A percentile compares a stretch with the other conserved stretches of the same genome.
Evolutionary conservation across 768 basidiomycete genomes (phyloP).

Genomic region (Lentinula boryana): DNA sequence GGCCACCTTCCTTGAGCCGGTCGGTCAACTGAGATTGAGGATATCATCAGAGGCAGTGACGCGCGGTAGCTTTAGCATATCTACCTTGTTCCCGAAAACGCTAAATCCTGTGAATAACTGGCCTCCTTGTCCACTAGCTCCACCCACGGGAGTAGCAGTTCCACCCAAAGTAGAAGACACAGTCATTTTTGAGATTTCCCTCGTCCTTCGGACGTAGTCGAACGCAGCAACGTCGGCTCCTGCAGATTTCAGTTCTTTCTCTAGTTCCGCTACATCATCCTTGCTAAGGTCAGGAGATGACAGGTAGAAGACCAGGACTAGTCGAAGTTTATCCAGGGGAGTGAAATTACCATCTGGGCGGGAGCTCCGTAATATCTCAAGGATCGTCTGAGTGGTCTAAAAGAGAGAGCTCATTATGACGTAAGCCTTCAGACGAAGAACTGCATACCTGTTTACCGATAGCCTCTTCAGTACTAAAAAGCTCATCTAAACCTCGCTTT

Average conservation of each 20-base stretch:
- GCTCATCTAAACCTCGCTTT: conserved; percentile 87
- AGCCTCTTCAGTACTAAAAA: conserved; percentile 95
- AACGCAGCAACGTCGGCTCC: conserved; percentile 81
- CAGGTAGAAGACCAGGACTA: conserved; percentile 93
- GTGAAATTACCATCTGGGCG: conserved; percentile 62
- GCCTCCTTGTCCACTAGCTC: conserved; percentile 62
- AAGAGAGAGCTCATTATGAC: neutral
- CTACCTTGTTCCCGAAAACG: conserved; percentile 81
- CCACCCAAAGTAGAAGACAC: conserved; percentile 53
- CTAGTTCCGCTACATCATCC: conserved; percentile 84
- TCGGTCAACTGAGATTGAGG: conserved; percentile 67
- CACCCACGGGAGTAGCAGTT: conserved; percentile 60
- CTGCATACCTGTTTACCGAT: conserved; percentile 71
- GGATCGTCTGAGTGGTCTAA: conserved; percentile 71
- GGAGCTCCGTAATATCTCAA: conserved; percentile 79
- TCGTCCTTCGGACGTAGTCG: conserved; percentile 86
- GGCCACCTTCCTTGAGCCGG: conserved; percentile 88
- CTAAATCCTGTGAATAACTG: conserved; percentile 95
- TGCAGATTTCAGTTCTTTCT: conserved; percentile 76
- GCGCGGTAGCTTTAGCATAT: conserved; percentile 13
- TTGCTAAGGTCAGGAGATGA: conserved; percentile 81
- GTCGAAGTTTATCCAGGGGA: conserved; percentile 82
- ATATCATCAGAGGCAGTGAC: neutral
- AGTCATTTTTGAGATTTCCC: conserved; percentile 93
- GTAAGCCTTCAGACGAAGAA: neutral